phyloP scores from a whole-genome alignment of 148 eudicot genomes.

The Talinum fruticosum region DNA sequence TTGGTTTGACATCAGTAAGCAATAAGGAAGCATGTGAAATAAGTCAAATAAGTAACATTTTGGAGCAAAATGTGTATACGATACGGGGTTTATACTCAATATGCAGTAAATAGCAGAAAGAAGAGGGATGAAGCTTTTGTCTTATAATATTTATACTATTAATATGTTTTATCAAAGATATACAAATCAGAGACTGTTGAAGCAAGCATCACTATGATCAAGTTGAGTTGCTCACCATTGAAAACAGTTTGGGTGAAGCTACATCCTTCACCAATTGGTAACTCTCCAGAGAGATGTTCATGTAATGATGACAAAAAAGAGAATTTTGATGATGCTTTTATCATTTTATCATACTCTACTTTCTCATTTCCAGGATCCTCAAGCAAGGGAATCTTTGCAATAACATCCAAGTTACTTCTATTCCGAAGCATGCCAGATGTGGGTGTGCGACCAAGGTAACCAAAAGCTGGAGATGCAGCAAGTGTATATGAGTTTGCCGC shows the following conservation, averaged over 20 bases:
- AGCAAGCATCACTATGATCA: background rate
- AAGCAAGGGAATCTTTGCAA: constrained; percentile 58
- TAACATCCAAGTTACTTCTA: constrained; percentile 37
- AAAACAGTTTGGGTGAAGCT: constrained; percentile 77
- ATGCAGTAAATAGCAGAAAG: background rate
- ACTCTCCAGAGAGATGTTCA: constrained; percentile 55
- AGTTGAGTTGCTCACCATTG: constrained; percentile 49
- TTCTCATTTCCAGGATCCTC: constrained; percentile 39
- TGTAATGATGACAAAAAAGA: constrained; percentile 43
- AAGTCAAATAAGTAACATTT: background rate
- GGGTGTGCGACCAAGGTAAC: constrained; percentile 46
- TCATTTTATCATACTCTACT: constrained; percentile 36
- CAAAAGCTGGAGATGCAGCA: constrained; percentile 75
- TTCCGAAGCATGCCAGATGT: constrained; percentile 32
- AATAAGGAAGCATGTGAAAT: background rate
- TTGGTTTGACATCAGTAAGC: background rate
- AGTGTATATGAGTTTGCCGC: constrained; percentile 64
- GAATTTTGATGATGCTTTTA: constrained; percentile 38
- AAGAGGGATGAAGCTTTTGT: background rate
- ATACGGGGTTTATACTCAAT: background rate
- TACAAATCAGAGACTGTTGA: background rate
- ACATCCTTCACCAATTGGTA: constrained; percentile 67
- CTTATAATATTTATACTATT: background rate
- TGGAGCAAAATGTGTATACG: background rate
- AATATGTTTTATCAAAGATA: too few species aligned